Base-by-base conservation (phyloP, 495 filamentous ascomycete genomes). In the Coniosporium apollinis region DNA sequence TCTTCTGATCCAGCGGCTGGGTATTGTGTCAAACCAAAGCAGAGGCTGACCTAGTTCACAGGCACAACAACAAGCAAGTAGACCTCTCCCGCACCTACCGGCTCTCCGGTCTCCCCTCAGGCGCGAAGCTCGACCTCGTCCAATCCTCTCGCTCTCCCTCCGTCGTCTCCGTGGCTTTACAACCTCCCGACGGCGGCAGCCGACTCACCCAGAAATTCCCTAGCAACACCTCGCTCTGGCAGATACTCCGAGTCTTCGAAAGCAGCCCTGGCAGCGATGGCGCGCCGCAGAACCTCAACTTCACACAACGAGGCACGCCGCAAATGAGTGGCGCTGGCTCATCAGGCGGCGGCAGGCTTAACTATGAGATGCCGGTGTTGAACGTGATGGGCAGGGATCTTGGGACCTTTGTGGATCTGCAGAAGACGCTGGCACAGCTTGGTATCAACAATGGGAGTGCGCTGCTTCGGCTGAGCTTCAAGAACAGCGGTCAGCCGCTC, bases 91-190 rank as follows among this genome's bases (percentile, higher is more conserved):
- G 78, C 13, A 74, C 77, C 22, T 79, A 82, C 54, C 78, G 87
- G n/a, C 76, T 87, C 21, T 81, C 86, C 1, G 85, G 85, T 36
- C 73, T 97, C 8, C 64, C 65, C 4, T 69, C 82, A 11, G 89
- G 89, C 19, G 86, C 89, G 18, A 93, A 91, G 45, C 68, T 97
- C 15, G 85, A 97, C 45, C 78, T 96, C 30, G 76, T 93, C n/a
- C 71, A 77, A 41, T 67, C 72, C 35, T 87, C 83, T 19, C 76
- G 72, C 31, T 84, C 82, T 0, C 78, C 86, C 2, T 74, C 82
- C 8, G 74, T 80, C 20, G 74, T 97, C 35, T 80, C 76, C 16
- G 76, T 96, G 16, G 84, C 81, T 4, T 64, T 97, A 14, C 82
- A 92, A 49, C 61, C 92, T 9, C 78, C 79, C 18, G 80, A 81